Conservation (phyloP, 164 flowering plant genomes). For the Chloranthus sessilifolius region DNA sequence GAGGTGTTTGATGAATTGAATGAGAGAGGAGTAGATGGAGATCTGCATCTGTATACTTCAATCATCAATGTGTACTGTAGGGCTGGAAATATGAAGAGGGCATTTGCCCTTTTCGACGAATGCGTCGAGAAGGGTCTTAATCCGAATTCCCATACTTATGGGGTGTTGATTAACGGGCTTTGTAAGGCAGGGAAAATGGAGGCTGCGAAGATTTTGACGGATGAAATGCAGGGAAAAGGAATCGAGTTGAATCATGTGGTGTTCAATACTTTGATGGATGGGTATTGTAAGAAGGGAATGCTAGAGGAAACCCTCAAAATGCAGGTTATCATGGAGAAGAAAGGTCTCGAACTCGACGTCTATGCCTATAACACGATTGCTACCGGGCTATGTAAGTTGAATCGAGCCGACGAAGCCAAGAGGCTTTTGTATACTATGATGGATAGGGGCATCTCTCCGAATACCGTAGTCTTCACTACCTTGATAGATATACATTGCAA, state of each 20-base stretch:
- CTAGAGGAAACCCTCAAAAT: conserved; percentile 43
- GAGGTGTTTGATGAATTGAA: conserved; percentile 43
- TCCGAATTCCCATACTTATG: conserved; percentile 49
- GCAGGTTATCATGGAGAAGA: conserved; percentile 38
- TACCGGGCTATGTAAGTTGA: conserved; percentile 30
- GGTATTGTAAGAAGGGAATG: conserved; percentile 45
- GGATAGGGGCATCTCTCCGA: conserved; percentile 37
- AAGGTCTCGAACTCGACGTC: conserved; percentile 33
- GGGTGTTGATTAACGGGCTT: conserved; percentile 43
- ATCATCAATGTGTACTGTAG: conserved; percentile 38
- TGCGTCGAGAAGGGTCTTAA: conserved; percentile 34
- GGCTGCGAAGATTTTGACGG: conserved; percentile 31
- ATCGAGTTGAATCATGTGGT: conserved; percentile 38
- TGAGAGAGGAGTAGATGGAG: conserved; percentile 33
- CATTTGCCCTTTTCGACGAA: conserved; percentile 40
- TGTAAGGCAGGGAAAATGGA: conserved; percentile 55
- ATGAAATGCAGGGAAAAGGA: conserved; percentile 56
- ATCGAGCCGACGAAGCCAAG: conserved; percentile 45
- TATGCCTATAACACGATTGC: conserved; percentile 33
- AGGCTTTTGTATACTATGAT: conserved; percentile 30
- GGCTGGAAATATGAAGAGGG: conserved; percentile 35
- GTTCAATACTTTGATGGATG: conserved; percentile 32
- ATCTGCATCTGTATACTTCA: conserved; percentile 40
- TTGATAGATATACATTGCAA: conserved; percentile 63
- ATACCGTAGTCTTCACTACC: conserved; percentile 40